These are phyloP conservation scores for Yamadazyma trypodendri DNA, from an alignment of 1,139 yeast species.

Conservation along the genomic window DNA sequence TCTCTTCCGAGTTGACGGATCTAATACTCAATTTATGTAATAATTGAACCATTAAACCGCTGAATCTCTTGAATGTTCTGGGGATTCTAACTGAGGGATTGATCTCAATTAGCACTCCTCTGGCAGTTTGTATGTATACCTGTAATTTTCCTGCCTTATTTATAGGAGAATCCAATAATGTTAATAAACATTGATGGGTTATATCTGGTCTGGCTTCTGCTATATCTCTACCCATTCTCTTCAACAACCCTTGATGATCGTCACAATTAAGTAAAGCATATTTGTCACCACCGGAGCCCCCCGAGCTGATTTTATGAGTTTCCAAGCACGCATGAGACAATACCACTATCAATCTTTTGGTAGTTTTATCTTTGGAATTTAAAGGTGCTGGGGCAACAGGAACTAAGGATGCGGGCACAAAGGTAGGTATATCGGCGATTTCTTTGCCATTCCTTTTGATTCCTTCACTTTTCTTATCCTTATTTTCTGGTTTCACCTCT, in stretches of 20 bases:
- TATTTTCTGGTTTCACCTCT: background rate
- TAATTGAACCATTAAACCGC: conserved; percentile 96
- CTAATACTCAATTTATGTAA: conserved; percentile 89
- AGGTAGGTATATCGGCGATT: conserved; percentile 18
- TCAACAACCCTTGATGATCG: conserved; percentile 93
- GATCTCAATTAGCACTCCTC: conserved; percentile 92
- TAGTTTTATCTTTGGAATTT: conserved; percentile 75
- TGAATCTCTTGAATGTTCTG: conserved; percentile 94
- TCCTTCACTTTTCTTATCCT: conserved; percentile 4
- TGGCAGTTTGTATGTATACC: conserved; percentile 93
- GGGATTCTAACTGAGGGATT: conserved; percentile 97
- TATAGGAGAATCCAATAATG: conserved; percentile 91
- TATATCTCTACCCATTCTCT: conserved; percentile 95
- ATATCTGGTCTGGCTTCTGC: conserved; percentile 98
- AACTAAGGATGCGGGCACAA: conserved; percentile 68
- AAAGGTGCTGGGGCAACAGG: conserved; percentile 85
- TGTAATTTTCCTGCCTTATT: conserved; percentile 96
- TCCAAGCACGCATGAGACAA: conserved; percentile 93
- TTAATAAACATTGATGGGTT: conserved; percentile 91
- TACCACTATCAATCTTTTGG: conserved; percentile 86
- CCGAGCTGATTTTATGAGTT: conserved; percentile 81
- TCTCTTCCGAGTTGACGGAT: conserved; percentile 93
- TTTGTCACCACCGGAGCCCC: conserved; percentile 84
- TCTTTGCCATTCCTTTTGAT: conserved; percentile 9
- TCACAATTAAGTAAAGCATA: conserved; percentile 93